Percentiles rank a stretch among this genome's conserved stretches.
These are phyloP conservation scores for Chrysopogon serrulatus DNA, from an alignment of 176 grass and related monocot species.

Conservation along the genomic window DNA sequence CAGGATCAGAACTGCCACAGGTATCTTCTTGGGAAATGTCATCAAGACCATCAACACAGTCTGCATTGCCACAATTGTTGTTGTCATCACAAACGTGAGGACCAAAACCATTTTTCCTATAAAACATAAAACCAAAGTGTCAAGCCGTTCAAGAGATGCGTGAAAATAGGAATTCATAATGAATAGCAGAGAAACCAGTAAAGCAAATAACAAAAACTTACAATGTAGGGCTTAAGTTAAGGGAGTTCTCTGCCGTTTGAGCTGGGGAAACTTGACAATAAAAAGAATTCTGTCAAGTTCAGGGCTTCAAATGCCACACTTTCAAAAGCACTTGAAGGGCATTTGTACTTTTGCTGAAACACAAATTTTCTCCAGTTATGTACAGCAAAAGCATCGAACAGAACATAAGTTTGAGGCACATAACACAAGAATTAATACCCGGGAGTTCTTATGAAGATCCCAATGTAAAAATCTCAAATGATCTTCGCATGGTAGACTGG, in stretches of 20 bases:
- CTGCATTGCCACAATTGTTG: conserved; percentile 35
- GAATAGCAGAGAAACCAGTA: not conserved
- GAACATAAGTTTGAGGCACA: not conserved
- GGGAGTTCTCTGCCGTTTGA: conserved; percentile 29
- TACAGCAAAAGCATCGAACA: conserved; percentile 16
- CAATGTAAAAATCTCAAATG: conserved; percentile 90
- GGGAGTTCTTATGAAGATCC: conserved; percentile 93
- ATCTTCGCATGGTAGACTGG: conserved; percentile 54
- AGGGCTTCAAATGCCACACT: conserved; percentile 81
- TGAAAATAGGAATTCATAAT: conserved; percentile 1
- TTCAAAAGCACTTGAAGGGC: conserved; percentile 72
- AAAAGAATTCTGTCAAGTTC: conserved; percentile 87
- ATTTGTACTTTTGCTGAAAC: conserved; percentile 62
- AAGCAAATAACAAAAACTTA: conserved; percentile 46
- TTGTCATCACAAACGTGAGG: not conserved
- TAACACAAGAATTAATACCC: conserved; percentile 40
- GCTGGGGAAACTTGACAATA: conserved; percentile 48
- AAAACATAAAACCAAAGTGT: not conserved
- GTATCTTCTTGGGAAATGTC: conserved; percentile 61
- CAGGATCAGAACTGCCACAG: conserved; percentile 47
- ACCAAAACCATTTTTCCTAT: conserved; percentile 42
- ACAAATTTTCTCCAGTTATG: conserved; percentile 24
- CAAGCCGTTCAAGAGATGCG: conserved; percentile 7
- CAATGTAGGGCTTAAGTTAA: conserved; percentile 42
- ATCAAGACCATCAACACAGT: conserved; percentile 38